These are phyloP conservation scores for Microthlaspi erraticum DNA, from an alignment of 345 rosid genomes.

Conservation along the genomic window DNA sequence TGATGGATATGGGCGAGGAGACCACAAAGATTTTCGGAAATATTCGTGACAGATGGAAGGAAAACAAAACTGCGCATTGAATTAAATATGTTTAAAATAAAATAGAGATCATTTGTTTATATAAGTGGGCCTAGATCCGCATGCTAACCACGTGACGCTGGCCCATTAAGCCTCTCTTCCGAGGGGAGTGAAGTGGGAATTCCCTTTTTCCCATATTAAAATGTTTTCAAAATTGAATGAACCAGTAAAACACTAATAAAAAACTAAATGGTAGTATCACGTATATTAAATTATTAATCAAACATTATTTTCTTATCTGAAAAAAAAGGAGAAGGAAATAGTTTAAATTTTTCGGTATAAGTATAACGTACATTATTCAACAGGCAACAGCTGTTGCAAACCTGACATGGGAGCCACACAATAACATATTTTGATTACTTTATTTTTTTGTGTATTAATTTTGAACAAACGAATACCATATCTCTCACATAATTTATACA, in stretches of 20 bases:
- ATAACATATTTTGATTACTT: neutral
- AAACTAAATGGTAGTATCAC: neutral
- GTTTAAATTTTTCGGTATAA: neutral
- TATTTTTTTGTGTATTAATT: no score
- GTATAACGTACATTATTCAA: neutral
- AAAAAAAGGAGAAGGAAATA: neutral
- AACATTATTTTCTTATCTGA: neutral
- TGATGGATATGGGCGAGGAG: slow-evolving; percentile 27
- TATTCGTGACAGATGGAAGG: slow-evolving; percentile 1
- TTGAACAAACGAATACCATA: no score
- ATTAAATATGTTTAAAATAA: neutral
- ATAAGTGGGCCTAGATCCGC: slow-evolving; percentile 21
- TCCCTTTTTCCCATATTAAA: neutral
- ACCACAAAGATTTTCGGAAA: slow-evolving; percentile 24
- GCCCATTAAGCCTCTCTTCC: slow-evolving; percentile 16
- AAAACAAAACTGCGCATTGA: neutral
- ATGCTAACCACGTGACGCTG: slow-evolving; percentile 31
- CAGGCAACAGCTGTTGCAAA: slow-evolving; percentile 33
- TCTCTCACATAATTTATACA: no score
- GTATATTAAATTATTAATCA: neutral
- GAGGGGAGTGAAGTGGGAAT: slow-evolving; percentile 13
- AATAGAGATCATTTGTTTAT: slow-evolving; percentile 12
- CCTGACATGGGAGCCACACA: slow-evolving; percentile 28
- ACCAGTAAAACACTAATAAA: neutral
- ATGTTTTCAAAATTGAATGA: neutral